These are phyloP conservation scores for Hyaloperonospora brassicae DNA, from an alignment of 352 stramenopile species.

Conservation along the genomic window DNA sequence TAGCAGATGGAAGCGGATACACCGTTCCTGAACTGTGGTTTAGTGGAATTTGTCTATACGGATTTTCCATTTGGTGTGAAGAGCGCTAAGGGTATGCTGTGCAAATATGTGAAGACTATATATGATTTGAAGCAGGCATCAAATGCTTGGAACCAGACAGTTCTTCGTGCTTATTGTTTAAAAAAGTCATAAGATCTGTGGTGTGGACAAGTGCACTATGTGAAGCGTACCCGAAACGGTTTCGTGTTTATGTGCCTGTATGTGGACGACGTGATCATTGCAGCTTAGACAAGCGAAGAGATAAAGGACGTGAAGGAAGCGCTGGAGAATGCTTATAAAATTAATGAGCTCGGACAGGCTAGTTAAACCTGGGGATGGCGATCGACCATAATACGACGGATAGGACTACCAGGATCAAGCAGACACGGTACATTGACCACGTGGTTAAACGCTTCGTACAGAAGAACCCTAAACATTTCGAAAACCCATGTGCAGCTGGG, in stretches of 20 bases:
- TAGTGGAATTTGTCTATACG: slow-evolving; percentile 11
- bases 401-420: slow-evolving; percentile 11
- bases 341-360: slow-evolving; percentile 14
- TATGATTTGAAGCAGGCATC: slow-evolving; percentile 22
- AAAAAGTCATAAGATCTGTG: slow-evolving; percentile 6
- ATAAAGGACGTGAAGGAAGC: slow-evolving; percentile 8
- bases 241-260: slow-evolving; percentile 11
- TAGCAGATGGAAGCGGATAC: slow-evolving; percentile 30
- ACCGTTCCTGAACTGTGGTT: slow-evolving; percentile 18
- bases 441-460: slow-evolving; percentile 10
- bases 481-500: slow-evolving; percentile 7
- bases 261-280: slow-evolving; percentile 4
- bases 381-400: slow-evolving; percentile 9
- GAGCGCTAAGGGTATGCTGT: not conserved
- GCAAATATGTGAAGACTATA: slow-evolving; percentile 11
- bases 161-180: slow-evolving; percentile 3
- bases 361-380: slow-evolving; percentile 21
- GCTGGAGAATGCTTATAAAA: slow-evolving; percentile 10
- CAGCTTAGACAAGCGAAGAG: slow-evolving; percentile 5
- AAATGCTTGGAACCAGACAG: slow-evolving; percentile 15
- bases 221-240: slow-evolving; percentile 1
- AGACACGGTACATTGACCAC: slow-evolving; percentile 16
- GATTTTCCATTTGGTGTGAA: slow-evolving; percentile 1
- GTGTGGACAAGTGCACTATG: slow-evolving; percentile 14
- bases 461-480: slow-evolving; percentile 3